A percentile compares a stretch with the other conserved stretches of the same genome.
Evolutionary conservation across 225 moss, liverwort and hornwort genomes (phyloP).

Genomic region (Antitrichia curtipendula): DNA sequence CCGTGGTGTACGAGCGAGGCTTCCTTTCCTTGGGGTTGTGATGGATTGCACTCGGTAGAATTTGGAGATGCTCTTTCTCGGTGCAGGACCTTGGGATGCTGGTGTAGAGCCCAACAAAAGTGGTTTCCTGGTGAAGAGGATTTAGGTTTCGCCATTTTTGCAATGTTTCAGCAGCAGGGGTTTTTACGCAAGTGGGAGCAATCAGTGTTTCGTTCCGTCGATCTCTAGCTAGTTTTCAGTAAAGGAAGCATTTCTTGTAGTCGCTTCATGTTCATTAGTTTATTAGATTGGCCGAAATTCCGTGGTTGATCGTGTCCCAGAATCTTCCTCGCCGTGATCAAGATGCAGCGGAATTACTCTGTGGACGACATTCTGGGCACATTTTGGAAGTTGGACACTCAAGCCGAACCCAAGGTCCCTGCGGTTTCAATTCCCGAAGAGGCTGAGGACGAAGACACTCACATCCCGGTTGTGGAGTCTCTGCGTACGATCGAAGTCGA

Average conservation of each 20-base stretch:
- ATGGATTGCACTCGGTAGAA: not conserved
- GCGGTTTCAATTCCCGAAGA: slow-evolving; percentile 27
- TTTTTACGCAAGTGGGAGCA: not conserved
- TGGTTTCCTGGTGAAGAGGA: not conserved
- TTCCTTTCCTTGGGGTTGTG: not conserved
- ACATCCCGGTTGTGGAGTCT: slow-evolving; percentile 27
- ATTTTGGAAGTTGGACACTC: slow-evolving; percentile 52
- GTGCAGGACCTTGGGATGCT: not conserved
- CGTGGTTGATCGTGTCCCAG: not conserved
- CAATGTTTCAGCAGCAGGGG: not conserved
- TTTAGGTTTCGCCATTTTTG: not conserved
- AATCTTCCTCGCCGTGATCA: not conserved
- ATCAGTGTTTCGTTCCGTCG: not conserved
- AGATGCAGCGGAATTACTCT: slow-evolving; percentile 46
- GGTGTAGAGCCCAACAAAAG: not conserved
- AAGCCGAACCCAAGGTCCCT: slow-evolving; percentile 17
- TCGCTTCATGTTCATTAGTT: not conserved
- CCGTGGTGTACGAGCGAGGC: not conserved
- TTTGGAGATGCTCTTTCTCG: not conserved
- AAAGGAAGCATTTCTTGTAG: not conserved
- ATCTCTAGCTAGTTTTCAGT: not conserved
- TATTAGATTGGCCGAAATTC: not conserved
- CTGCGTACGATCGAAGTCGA: slow-evolving; percentile 29
- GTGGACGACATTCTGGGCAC: slow-evolving; percentile 51
- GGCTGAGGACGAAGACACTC: slow-evolving; percentile 13